Base-by-base conservation (phyloP, 495 filamentous ascomycete species). In the Talaromyces borbonicus region DNA sequence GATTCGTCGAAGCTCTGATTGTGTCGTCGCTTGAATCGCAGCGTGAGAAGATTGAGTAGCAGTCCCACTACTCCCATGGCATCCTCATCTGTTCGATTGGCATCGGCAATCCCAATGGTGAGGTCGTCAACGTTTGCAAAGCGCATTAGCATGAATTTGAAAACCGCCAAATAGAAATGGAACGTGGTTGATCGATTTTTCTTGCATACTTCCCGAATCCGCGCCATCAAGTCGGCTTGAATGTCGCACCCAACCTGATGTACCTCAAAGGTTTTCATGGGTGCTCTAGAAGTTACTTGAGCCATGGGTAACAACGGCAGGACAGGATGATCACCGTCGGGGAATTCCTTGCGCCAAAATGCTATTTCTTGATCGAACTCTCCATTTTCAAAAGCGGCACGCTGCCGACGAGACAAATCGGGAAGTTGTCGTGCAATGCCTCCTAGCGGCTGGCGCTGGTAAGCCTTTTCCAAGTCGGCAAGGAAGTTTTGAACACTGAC, bases 11-110 rank as follows among this genome's bases (percentile, higher is more conserved):
- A 62, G 0, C 46, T 49, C 27, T 56, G 50, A 15, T 33, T 39
- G 2, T 31, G 15, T 5, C 50, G 20, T 0, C 24, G 26, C 1
- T 51, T 47, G 52, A 73, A 65, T 2, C 56, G 57, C 2, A 78
- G 24, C 0, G 75, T 60, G 0, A 80, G 56, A 2, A 77, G 45
- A 42, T 81, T 77, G 7, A 75, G 26, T 61, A 70, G 51, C 23
- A 63, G 43, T 7, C 77, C 68, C n/a, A 12, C 78, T 50, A 9
- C 46, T 20, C 19, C 18, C 8, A 39, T 25, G 1, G 65, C 27
- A 6, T 56, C 56, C 12, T 33, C 26, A 15, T 64, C 52, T 0
- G 58, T 51, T 4, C 71, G 60, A 46, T 67, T 67, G 5, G 57
- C 63, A 49, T 71, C 65, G 0, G 59, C 63, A 11, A 76, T 58